phyloP scores from a whole-genome alignment of 108 stramenopile genomes.

The Stephanodiscus triporus region DNA sequence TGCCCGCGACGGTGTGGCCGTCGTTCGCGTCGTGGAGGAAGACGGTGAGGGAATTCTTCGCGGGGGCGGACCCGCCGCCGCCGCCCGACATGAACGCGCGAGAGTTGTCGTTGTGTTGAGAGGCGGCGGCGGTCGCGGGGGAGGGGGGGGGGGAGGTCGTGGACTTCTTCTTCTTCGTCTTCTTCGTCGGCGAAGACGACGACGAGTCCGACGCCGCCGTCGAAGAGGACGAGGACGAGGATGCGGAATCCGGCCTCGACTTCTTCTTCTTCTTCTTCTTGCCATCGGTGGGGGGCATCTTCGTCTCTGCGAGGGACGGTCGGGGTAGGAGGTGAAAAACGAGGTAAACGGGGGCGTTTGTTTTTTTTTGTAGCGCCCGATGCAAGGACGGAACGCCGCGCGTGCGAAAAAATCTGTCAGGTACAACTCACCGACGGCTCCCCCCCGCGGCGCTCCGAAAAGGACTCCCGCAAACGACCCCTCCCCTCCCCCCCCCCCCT shows the following conservation, averaged over 20 bases:
- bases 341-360: background rate
- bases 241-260: background rate
- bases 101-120: conserved; percentile 54
- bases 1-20: conserved; percentile 84
- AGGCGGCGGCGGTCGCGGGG: background rate
- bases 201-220: conserved; percentile 18
- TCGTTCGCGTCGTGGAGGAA: conserved; percentile 70
- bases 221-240: background rate
- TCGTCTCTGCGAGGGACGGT: background rate
- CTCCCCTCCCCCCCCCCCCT: too few relatives aligned
- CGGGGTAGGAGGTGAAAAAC: background rate
- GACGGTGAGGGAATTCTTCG: conserved; percentile 71
- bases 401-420: too few relatives aligned
- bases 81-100: conserved; percentile 61
- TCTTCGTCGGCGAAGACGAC: conserved; percentile 25
- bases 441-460: too few relatives aligned
- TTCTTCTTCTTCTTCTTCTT: conserved; percentile 5
- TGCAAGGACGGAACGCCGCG: too few relatives aligned
- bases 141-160: background rate
- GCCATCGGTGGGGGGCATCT: background rate
- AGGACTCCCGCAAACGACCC: too few relatives aligned
- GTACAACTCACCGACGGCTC: too few relatives aligned
- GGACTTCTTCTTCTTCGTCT: conserved; percentile 42
- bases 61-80: too few relatives aligned
- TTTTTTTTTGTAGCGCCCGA: too few relatives aligned